These are phyloP conservation scores for Fusarium devonianum DNA, from an alignment of 2,329 filamentous ascomycete species.

Conservation along the genomic window DNA sequence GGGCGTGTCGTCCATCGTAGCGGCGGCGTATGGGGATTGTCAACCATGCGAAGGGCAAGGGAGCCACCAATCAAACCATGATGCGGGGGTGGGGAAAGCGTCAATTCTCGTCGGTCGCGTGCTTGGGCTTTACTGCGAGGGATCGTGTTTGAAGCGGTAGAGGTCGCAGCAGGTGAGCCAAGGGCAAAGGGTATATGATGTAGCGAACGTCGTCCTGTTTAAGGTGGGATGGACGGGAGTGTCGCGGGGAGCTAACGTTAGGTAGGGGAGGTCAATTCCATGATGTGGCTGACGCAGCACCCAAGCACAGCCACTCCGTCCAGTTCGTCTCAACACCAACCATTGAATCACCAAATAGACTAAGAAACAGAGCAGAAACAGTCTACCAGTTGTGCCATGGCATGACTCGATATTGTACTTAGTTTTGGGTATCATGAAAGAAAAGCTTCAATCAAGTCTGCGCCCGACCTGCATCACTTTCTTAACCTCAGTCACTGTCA, in stretches of 20 bases:
- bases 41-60: conserved; percentile 33
- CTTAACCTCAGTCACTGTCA: conserved; percentile 41
- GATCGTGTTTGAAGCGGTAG: background rate
- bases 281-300: conserved; percentile 29
- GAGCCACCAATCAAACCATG: conserved; percentile 41
- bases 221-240: conserved; percentile 15
- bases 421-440: background rate
- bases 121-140: background rate
- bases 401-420: too few relatives aligned
- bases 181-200: conserved; percentile 1
- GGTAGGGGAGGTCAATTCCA: conserved; percentile 2
- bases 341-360: too few relatives aligned
- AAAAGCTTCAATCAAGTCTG: background rate
- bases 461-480: too few relatives aligned
- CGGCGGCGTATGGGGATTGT: conserved; percentile 28
- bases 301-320: conserved; percentile 28
- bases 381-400: too few relatives aligned
- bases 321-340: conserved; percentile 12
- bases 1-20: conserved; percentile 62
- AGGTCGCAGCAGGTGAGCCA: background rate
- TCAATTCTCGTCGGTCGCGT: background rate
- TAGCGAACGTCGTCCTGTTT: too few relatives aligned
- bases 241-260: conserved; percentile 32
- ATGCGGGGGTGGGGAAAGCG: conserved; percentile 12
- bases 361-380: too few relatives aligned